These are phyloP conservation scores for Penicillium decumbens DNA, from an alignment of 2,329 filamentous ascomycete genomes.

Conservation along the genomic window DNA sequence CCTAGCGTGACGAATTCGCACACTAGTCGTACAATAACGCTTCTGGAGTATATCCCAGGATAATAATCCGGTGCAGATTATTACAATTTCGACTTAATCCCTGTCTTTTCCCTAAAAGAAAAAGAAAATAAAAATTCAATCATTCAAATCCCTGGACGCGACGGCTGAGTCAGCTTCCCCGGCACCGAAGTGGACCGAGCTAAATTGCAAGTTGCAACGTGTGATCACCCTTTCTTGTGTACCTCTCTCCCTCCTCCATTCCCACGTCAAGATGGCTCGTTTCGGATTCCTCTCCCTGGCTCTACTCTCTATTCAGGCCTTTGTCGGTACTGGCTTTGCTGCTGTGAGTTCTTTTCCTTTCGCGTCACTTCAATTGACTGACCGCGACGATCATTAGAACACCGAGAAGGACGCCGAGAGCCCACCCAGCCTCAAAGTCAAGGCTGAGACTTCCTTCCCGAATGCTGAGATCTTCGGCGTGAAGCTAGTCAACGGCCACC, in stretches of 20 bases:
- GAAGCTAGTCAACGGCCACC: slow-evolving; percentile 88
- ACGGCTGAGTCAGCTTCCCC: slow-evolving; percentile 23
- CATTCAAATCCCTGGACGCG: slow-evolving; percentile 9
- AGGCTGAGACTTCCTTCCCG: slow-evolving; percentile 57
- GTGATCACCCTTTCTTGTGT: slow-evolving; percentile 21
- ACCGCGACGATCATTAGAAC: slow-evolving; percentile 33
- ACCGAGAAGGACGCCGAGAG: slow-evolving; percentile 61
- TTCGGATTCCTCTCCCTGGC: slow-evolving; percentile 68
- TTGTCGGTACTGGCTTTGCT: slow-evolving; percentile 60
- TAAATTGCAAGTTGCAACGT: slow-evolving; percentile 23
- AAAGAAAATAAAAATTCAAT: slow-evolving; percentile 15
- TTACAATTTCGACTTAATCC: slow-evolving; percentile 1
- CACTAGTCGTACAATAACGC: not conserved
- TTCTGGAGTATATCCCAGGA: not conserved
- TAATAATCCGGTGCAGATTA: not conserved
- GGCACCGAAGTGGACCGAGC: slow-evolving; percentile 28
- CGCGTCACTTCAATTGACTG: slow-evolving; percentile 21
- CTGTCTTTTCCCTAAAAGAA: slow-evolving; percentile 1
- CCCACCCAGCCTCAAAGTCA: slow-evolving; percentile 56
- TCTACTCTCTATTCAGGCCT: slow-evolving; percentile 64
- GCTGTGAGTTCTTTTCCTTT: slow-evolving; percentile 48
- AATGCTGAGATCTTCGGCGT: slow-evolving; percentile 81
- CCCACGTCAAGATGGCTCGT: slow-evolving; percentile 60
- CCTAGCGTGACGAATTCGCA: not conserved
- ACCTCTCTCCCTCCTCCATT: slow-evolving; percentile 10